Conservation (phyloP, 768 basidiomycete species). For the Naganishia friedmannii region DNA sequence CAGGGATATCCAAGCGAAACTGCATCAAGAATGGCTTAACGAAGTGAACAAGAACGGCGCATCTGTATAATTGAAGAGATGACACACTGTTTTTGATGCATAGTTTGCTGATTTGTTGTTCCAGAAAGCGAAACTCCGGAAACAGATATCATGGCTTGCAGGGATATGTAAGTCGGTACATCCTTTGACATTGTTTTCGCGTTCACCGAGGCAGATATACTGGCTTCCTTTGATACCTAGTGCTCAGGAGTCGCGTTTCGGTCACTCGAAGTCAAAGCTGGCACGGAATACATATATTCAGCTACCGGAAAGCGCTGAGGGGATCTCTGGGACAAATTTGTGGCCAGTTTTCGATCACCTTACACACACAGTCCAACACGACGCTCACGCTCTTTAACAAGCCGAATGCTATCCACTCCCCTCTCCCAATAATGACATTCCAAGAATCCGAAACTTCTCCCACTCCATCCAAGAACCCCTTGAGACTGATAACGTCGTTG, state of each 20-base stretch:
- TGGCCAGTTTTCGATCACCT: background rate
- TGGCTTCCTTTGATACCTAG: background rate
- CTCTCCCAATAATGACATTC: background rate
- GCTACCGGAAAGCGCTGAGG: background rate
- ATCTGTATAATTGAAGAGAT: background rate
- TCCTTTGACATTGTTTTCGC: background rate
- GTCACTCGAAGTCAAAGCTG: background rate
- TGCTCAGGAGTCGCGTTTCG: background rate
- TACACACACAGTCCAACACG: constrained; percentile 7
- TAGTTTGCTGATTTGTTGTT: background rate
- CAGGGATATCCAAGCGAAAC: constrained; percentile 68
- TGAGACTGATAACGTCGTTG: constrained; percentile 1
- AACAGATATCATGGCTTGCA: background rate
- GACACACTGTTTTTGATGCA: background rate
- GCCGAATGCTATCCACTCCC: background rate
- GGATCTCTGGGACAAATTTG: background rate
- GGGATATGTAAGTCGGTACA: background rate
- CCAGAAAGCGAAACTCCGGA: background rate
- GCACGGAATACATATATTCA: background rate
- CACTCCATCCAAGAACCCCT: background rate
- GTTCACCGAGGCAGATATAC: background rate
- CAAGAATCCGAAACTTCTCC: background rate
- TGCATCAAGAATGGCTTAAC: constrained; percentile 66
- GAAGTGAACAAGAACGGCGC: constrained; percentile 21
- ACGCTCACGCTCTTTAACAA: constrained; percentile 18